phyloP scores from a whole-genome alignment of 2,329 filamentous ascomycete species.

The Claviceps sp. region DNA sequence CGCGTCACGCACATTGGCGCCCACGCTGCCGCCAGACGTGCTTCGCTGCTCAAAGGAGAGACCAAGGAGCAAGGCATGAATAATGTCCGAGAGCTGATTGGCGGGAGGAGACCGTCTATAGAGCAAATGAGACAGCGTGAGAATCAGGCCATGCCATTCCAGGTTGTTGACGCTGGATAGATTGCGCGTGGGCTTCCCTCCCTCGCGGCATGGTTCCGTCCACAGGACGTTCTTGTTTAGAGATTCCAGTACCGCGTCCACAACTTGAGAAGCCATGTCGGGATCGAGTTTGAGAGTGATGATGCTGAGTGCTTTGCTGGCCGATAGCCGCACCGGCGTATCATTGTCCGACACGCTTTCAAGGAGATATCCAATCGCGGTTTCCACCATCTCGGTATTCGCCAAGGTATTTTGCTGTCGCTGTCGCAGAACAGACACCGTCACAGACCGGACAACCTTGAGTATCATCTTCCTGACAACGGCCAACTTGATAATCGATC shows the following conservation, averaged over 20 bases:
- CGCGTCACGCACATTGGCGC: slow-evolving; percentile 85
- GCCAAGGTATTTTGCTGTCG: slow-evolving; percentile 23
- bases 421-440: slow-evolving; percentile 50
- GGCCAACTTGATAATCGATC: slow-evolving; percentile 54
- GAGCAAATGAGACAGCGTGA: slow-evolving; percentile 75
- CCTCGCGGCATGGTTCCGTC: slow-evolving; percentile 25
- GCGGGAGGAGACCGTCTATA: slow-evolving; percentile 72
- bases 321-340: slow-evolving; percentile 78
- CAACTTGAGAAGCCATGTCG: slow-evolving; percentile 74
- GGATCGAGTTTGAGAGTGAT: slow-evolving; percentile 67
- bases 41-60: slow-evolving; percentile 82
- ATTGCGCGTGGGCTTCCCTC: slow-evolving; percentile 34
- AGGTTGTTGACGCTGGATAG: slow-evolving; percentile 66
- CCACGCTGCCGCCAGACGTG: slow-evolving; percentile 70
- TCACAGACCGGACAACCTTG: slow-evolving; percentile 69
- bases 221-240: slow-evolving; percentile 46
- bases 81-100: slow-evolving; percentile 55
- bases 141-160: slow-evolving; percentile 83
- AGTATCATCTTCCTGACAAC: slow-evolving; percentile 70
- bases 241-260: slow-evolving; percentile 71
- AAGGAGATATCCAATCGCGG: slow-evolving; percentile 69
- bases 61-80: slow-evolving; percentile 65
- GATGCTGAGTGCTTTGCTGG: slow-evolving; percentile 84
- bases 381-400: slow-evolving; percentile 53
- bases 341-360: slow-evolving; percentile 73